A percentile compares a stretch with the other conserved stretches of the same genome.
phyloP scores from a whole-genome alignment of 257 asterid species.

The Solanum clarkiae region DNA sequence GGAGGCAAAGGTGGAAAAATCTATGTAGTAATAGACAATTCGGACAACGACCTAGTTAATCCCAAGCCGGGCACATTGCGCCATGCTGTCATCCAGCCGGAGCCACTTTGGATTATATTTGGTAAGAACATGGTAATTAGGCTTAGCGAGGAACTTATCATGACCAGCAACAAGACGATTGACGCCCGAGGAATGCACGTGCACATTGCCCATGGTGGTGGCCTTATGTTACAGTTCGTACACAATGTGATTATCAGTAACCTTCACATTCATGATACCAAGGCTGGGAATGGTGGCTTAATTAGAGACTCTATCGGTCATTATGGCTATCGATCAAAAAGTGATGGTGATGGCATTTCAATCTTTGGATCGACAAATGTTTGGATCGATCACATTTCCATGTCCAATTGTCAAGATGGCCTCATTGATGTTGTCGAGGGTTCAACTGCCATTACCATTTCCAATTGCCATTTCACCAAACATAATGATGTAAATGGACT shows the following conservation, averaged over 20 bases:
- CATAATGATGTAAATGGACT: conserved; percentile 36
- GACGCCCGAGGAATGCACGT: conserved; percentile 53
- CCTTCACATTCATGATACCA: conserved; percentile 30
- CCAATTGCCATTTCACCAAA: conserved; percentile 41
- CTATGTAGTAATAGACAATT: conserved; percentile 36
- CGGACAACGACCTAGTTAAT: conserved; percentile 35
- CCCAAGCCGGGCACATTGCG: conserved; percentile 48
- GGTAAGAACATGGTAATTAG: conserved; percentile 21
- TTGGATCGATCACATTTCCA: conserved; percentile 57
- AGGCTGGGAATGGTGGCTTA: conserved; percentile 29
- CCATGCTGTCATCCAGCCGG: conserved; percentile 34
- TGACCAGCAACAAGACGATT: conserved; percentile 50
- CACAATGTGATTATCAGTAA: conserved; percentile 36
- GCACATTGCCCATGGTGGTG: conserved; percentile 37
- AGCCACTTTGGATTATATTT: conserved; percentile 52
- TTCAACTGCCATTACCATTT: conserved; percentile 58
- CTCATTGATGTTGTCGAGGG: conserved; percentile 42
- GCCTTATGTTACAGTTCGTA: conserved; percentile 37
- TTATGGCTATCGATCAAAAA: conserved; percentile 18
- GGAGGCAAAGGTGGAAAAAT: conserved; percentile 50
- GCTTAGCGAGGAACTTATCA: conserved; percentile 33
- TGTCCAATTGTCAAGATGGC: conserved; percentile 42
- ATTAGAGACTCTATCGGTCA: conserved; percentile 38
- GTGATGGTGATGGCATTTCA: conserved; percentile 52
- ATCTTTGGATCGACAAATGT: conserved; percentile 35